Conservation (phyloP, 2,329 filamentous ascomycete species). For the Lecanosticta acicola region DNA sequence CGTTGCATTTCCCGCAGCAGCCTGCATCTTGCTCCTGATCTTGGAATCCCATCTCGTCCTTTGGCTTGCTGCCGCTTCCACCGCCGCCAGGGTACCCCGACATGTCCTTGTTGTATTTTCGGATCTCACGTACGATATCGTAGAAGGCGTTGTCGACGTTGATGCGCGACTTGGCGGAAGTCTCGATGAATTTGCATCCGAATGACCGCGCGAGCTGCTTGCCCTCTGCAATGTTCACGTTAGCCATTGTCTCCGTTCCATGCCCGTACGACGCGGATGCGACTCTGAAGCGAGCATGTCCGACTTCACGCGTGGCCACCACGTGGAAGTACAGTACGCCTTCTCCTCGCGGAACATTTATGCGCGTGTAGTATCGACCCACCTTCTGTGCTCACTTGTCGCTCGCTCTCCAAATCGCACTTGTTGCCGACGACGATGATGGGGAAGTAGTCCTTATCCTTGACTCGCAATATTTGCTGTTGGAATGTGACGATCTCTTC, state of each 20-base stretch:
- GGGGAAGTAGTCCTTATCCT: conserved; percentile 99
- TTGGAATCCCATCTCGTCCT: conserved; percentile 73
- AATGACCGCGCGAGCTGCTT: conserved; percentile 80
- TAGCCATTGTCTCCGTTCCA: conserved; percentile 7
- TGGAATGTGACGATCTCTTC: conserved; percentile 99
- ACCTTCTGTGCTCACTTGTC: conserved; percentile 90
- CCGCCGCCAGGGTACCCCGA: conserved; percentile 69
- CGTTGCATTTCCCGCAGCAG: conserved; percentile 79
- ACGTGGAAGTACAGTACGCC: conserved; percentile 13
- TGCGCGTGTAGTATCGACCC: conserved; percentile 34
- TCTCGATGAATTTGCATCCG: conserved; percentile 98
- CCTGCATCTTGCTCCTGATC: conserved; percentile 60
- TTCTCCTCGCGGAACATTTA: background rate
- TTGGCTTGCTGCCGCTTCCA: conserved; percentile 38
- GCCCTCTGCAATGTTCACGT: conserved; percentile 60
- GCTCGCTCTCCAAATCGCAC: conserved; percentile 91
- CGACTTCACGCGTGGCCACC: conserved; percentile 16
- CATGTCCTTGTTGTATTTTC: conserved; percentile 98
- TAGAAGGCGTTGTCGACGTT: conserved; percentile 99
- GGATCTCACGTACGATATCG: conserved; percentile 95
- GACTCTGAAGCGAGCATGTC: conserved; percentile 7
- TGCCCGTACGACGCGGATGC: conserved; percentile 3
- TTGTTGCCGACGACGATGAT: conserved; percentile 99
- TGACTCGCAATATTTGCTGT: conserved; percentile 95
- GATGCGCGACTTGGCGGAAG: conserved; percentile 94